A percentile compares a stretch with the other conserved stretches of the same genome.
Evolutionary conservation across 164 flowering plant genomes (phyloP).

Genomic region (Stephania japonica): DNA sequence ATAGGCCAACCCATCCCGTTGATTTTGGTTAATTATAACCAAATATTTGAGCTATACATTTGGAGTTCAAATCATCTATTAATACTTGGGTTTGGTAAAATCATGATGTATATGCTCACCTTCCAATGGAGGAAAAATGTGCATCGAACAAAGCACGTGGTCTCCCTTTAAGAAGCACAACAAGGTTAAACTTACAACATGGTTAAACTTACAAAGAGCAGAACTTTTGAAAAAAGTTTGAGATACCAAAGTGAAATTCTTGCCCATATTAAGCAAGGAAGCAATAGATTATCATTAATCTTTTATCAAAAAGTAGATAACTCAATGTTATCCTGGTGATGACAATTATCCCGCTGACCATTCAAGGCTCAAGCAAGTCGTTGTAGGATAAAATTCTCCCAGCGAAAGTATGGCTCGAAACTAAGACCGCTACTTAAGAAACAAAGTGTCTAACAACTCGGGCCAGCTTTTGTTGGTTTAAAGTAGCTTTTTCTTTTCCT

Average conservation of each 20-base stretch:
- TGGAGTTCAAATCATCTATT: not conserved
- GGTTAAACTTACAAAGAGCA: no score
- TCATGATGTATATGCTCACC: not conserved
- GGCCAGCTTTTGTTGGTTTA: no score
- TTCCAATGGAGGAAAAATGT: not conserved
- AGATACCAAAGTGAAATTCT: not conserved
- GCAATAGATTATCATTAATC: no score
- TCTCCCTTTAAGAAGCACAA: not conserved
- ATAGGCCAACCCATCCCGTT: no score
- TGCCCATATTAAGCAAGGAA: not conserved
- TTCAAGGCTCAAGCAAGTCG: no score
- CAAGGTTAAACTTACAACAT: no score
- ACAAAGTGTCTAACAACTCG: no score
- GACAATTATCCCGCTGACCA: no score
- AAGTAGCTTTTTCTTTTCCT: no score
- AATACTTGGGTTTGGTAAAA: not conserved
- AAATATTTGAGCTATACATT: not conserved
- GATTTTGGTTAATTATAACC: not conserved
- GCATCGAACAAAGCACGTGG: not conserved
- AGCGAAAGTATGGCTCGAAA: no score
- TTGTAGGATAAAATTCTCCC: no score
- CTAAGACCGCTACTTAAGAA: no score
- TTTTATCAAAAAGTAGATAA: not conserved
- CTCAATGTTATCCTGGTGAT: not conserved
- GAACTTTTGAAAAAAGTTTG: not conserved